These are phyloP conservation scores for Berberis thunbergii DNA, from an alignment of 164 flowering plant genomes.

Conservation along the genomic window DNA sequence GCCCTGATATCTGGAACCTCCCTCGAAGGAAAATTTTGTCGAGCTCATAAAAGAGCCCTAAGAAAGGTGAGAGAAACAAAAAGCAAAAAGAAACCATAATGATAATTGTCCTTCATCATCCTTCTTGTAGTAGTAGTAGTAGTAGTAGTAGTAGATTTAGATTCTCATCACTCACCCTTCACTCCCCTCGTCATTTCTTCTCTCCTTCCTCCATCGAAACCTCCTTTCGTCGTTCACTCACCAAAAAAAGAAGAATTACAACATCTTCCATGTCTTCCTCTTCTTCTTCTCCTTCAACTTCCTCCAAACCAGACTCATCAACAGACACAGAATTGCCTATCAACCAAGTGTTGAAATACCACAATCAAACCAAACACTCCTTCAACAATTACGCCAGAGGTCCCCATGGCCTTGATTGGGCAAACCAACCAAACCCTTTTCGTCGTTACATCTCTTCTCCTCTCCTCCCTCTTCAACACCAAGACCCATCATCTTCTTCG, in stretches of 20 bases:
- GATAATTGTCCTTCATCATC: too few species aligned
- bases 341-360: conserved; percentile 58
- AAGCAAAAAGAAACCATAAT: too few species aligned
- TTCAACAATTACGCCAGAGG: conserved; percentile 71
- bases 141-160: too few species aligned
- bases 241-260: background rate
- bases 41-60: too few species aligned
- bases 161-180: background rate
- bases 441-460: conserved; percentile 68
- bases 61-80: too few species aligned
- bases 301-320: conserved; percentile 2
- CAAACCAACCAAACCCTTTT: conserved; percentile 95
- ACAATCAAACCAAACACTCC: conserved; percentile 77
- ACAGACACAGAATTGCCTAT: conserved; percentile 16
- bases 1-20: too few species aligned
- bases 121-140: too few species aligned
- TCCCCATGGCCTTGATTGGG: conserved; percentile 92
- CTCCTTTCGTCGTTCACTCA: background rate
- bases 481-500: conserved; percentile 12
- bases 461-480: conserved; percentile 57
- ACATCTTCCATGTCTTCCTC: conserved; percentile 9
- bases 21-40: too few species aligned
- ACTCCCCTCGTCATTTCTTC: conserved; percentile 2
- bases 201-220: background rate
- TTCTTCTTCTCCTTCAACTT: conserved; percentile 8